Percentiles rank a stretch among this genome's conserved stretches.
These are phyloP conservation scores for Pachysolen tannophilus DNA, from an alignment of 805 yeast genomes.

Conservation along the genomic window DNA sequence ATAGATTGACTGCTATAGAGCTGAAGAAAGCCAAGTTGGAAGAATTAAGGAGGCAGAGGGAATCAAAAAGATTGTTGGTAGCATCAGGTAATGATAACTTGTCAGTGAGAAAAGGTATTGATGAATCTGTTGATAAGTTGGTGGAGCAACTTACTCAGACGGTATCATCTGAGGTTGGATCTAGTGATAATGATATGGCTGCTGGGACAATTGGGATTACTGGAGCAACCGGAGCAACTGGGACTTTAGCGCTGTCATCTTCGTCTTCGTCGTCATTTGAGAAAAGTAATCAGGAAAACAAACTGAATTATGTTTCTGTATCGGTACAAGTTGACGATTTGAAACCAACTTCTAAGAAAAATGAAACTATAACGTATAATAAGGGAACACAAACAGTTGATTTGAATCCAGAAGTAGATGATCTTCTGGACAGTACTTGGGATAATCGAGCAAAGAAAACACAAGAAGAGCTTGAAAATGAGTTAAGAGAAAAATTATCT, in stretches of 20 bases:
- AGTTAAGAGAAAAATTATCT: neutral
- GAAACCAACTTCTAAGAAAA: neutral
- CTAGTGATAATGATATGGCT: too few relatives aligned
- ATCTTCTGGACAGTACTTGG: neutral
- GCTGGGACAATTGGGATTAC: too few relatives aligned
- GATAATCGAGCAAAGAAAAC: neutral
- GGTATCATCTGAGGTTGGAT: too few relatives aligned
- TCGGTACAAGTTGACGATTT: neutral
- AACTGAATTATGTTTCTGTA: neutral
- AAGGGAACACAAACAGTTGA: conserved; percentile 6
- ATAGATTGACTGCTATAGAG: too few relatives aligned
- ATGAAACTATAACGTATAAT: conserved; percentile 3
- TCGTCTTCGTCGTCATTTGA: neutral
- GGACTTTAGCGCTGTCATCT: neutral
- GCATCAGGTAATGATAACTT: neutral
- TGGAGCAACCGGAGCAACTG: neutral
- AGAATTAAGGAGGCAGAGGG: conserved; percentile 7
- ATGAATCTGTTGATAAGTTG: neutral
- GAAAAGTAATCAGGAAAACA: neutral
- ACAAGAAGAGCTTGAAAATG: neutral
- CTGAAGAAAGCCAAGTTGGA: conserved; percentile 9
- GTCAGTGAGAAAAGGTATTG: neutral
- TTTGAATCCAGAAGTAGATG: neutral
- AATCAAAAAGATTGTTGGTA: neutral
- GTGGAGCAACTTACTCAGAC: too few relatives aligned